phyloP scores from a whole-genome alignment of 2,329 filamentous ascomycete genomes.

The Pseudogymnoascus sp. region DNA sequence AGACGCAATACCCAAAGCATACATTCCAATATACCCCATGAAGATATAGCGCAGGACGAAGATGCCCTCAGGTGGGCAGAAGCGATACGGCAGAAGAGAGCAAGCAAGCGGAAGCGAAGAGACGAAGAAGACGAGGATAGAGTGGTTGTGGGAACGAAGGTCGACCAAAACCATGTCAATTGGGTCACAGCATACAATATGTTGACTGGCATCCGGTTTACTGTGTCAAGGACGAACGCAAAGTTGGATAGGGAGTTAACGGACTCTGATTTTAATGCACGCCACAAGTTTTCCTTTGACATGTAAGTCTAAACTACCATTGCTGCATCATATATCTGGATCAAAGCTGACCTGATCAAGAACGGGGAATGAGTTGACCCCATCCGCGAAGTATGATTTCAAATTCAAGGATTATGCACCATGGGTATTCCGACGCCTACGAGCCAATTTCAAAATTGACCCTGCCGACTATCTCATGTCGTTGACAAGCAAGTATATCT shows the following conservation, averaged over 20 bases:
- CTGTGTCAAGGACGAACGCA: constrained; percentile 90
- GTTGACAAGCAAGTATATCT: constrained; percentile 94
- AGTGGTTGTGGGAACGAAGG: constrained; percentile 92
- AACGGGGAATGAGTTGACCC: constrained; percentile 92
- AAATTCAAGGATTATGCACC: constrained; percentile 99
- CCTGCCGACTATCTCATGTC: constrained; percentile 98
- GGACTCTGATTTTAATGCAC: constrained; percentile 84
- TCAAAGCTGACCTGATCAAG: constrained; percentile 39
- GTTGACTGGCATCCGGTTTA: constrained; percentile 96
- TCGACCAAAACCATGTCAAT: constrained; percentile 94
- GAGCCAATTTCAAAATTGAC: constrained; percentile 80
- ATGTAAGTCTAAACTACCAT: constrained; percentile 53
- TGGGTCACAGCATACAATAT: constrained; percentile 99
- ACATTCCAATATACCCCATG: constrained; percentile 73
- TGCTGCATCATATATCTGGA: neutral
- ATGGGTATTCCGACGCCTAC: constrained; percentile 93
- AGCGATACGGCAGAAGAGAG: constrained; percentile 82
- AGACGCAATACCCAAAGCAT: constrained; percentile 77
- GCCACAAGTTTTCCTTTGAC: constrained; percentile 98
- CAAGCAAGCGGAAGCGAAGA: constrained; percentile 72
- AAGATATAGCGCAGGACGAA: constrained; percentile 79
- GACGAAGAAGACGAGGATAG: constrained; percentile 89
- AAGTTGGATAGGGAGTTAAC: constrained; percentile 89
- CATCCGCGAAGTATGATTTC: constrained; percentile 98
- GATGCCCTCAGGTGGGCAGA: constrained; percentile 90